Percentiles rank a stretch among this genome's conserved stretches.
These are phyloP conservation scores for Diaporthe citrichinensis DNA, from an alignment of 2,329 filamentous ascomycete species.

Conservation along the genomic window DNA sequence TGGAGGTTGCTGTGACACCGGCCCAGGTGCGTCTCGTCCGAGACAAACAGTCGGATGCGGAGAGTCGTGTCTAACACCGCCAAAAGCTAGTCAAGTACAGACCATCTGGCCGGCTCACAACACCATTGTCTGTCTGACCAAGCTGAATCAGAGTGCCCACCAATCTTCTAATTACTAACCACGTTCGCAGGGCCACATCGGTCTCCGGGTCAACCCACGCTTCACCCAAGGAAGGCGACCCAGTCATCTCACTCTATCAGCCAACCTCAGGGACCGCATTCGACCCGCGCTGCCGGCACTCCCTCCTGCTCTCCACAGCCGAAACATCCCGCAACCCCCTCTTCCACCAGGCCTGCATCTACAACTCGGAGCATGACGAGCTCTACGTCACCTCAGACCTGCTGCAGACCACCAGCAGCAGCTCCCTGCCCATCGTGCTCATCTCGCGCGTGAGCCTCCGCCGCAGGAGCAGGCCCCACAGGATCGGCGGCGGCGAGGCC, in stretches of 20 bases:
- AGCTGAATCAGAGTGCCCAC: neutral
- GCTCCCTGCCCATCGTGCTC: conserved; percentile 58
- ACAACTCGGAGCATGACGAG: conserved; percentile 55
- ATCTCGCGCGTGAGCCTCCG: conserved; percentile 59
- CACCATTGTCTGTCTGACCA: conserved; percentile 30
- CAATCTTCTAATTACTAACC: neutral
- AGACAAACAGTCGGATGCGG: conserved; percentile 6
- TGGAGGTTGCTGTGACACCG: conserved; percentile 78
- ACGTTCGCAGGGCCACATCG: conserved; percentile 8
- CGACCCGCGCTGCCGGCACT: conserved; percentile 52
- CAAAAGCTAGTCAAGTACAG: conserved; percentile 33
- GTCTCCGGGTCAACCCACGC: neutral
- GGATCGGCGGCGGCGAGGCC: no score
- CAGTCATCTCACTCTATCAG: conserved; percentile 54
- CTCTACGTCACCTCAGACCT: conserved; percentile 62
- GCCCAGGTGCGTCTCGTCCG: conserved; percentile 76
- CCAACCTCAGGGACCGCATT: conserved; percentile 52
- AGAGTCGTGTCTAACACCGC: conserved; percentile 28
- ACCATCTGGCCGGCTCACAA: conserved; percentile 31
- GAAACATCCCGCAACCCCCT: conserved; percentile 59
- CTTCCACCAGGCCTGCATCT: conserved; percentile 62
- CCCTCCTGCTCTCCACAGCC: conserved; percentile 58
- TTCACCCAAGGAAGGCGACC: conserved; percentile 9
- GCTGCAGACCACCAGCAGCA: conserved; percentile 54
- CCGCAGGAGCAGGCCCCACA: conserved; percentile 41